Conservation (phyloP, 202 grass and related monocot species). For the Saccharum hybrid region DNA sequence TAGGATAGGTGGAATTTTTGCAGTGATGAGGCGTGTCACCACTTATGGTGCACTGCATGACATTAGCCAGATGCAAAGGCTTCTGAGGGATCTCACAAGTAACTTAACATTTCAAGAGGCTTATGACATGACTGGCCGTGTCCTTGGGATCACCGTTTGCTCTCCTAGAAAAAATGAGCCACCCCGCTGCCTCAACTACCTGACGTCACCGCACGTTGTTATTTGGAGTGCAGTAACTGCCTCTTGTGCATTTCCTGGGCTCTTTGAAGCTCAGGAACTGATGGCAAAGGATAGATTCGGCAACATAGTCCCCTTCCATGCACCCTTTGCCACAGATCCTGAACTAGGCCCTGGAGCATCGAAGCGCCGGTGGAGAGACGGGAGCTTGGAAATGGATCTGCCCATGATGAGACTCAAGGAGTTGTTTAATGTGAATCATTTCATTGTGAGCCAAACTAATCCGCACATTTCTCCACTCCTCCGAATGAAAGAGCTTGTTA, state of each 20-base stretch:
- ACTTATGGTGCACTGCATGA: conserved; percentile 92
- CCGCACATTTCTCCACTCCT: conserved; percentile 91
- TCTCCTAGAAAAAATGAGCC: conserved; percentile 92
- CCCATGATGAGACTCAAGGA: conserved; percentile 92
- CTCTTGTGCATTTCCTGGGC: conserved; percentile 90
- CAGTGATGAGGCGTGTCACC: conserved; percentile 73
- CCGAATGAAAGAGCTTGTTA: conserved; percentile 78
- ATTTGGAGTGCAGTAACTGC: conserved; percentile 99
- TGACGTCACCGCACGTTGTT: conserved; percentile 90
- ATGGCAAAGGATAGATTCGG: conserved; percentile 98
- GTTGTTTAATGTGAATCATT: conserved; percentile 96
- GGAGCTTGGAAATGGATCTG: conserved; percentile 95
- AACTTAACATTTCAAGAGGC: conserved; percentile 99
- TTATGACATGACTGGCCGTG: conserved; percentile 88
- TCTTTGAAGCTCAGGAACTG: conserved; percentile 95
- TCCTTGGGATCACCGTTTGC: conserved; percentile 94
- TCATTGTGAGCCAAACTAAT: conserved; percentile 97
- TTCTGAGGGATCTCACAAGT: conserved; percentile 87
- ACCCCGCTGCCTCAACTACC: conserved; percentile 89
- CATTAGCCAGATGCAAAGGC: conserved; percentile 84
- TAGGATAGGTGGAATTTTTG: conserved; percentile 87
- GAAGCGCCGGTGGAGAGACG: conserved; percentile 84
- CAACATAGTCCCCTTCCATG: conserved; percentile 85
- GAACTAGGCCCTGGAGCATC: conserved; percentile 56
- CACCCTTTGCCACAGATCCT: conserved; percentile 63